Evolutionary conservation across 345 rosid genomes (phyloP), one percentile per base, ranked within the genome.

Genomic region (Gossypioides kirkii): DNA sequence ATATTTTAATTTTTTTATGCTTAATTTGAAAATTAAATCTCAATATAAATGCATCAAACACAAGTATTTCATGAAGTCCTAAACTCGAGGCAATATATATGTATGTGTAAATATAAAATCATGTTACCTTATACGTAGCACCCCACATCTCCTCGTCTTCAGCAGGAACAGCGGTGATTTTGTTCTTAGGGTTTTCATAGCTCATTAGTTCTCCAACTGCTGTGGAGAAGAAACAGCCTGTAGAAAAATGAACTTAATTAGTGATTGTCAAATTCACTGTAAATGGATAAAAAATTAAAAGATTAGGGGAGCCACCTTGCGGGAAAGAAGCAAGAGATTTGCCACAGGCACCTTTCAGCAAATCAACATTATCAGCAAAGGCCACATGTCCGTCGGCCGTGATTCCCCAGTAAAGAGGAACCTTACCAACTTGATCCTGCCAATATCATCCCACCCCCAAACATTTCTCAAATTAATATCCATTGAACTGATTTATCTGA

Each of bases 311-410:
- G 84, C 38, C 69, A 89, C 98, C 98, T 92, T 89, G 91, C 73
- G 98, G 98, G 83, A 94, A 94, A 46, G 97, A 90, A 66, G 97
- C 98, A 69, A 94, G 97, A 6, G 98, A 94, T 85, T 94, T 94
- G 83, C 98, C 98, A 81, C 98, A 94, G 12, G 97, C 86, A 63
- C 92, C 93, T 80, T 89, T 94, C 49, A 94, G 95, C 87, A 92
- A 77, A 1, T 90, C 97, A 38, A 86, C 74, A 74, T 94, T 85
- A 77, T 94, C 88, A 58, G 97, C 97, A 68, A 94, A 94, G 23
- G 98, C 97, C 1, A 94, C 95, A 58, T 77, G 80, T 14, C 98
- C 95, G 78, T 94, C 98, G 26, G 98, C 97, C 42, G 98, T 94
- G 81, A 94, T 94, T 70, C 98, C 98, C 98, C 98, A 94, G 50